A percentile compares a stretch with the other conserved stretches of the same genome.
Conservation (phyloP, 2,329 filamentous ascomycete species). For the Colletotrichum limetticola region DNA sequence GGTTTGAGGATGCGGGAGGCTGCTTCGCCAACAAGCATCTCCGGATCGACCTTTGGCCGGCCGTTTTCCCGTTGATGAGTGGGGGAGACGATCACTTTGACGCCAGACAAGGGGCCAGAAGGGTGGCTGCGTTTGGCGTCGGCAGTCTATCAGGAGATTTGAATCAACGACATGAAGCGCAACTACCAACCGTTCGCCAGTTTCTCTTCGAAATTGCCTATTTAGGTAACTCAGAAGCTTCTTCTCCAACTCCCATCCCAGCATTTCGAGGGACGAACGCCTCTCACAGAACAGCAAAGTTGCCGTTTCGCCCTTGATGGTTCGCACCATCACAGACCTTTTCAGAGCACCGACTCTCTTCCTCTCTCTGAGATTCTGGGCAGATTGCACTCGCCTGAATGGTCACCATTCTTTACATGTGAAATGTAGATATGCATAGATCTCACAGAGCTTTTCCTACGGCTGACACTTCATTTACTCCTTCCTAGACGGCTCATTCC, state of each 20-base stretch:
- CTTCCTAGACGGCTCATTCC: not conserved
- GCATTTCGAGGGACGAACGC: conserved; percentile 5
- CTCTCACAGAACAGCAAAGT: not conserved
- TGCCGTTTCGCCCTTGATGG: not conserved
- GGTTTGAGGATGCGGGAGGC: conserved; percentile 18
- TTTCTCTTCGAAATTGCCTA: conserved; percentile 18
- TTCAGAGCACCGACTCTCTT: not conserved
- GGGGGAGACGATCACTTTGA: conserved; percentile 5
- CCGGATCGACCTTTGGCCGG: not conserved
- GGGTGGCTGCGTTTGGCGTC: conserved; percentile 16
- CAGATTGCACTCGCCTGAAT: not conserved
- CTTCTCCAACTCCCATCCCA: not conserved
- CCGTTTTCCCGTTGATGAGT: not conserved
- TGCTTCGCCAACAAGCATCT: conserved; percentile 10
- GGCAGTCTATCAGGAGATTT: not conserved
- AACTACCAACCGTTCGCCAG: conserved; percentile 32
- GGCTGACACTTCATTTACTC: not conserved
- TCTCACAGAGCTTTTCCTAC: not conserved
- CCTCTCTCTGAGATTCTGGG: not conserved
- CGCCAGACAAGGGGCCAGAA: conserved; percentile 5
- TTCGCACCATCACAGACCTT: conserved; percentile 15
- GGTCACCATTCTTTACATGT: not conserved
- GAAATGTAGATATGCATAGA: not conserved
- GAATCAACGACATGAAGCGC: conserved; percentile 21
- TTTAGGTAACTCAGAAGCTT: conserved; percentile 1